phyloP scores from a whole-genome alignment of 805 yeast genomes.

The Ogataea degrootiae region DNA sequence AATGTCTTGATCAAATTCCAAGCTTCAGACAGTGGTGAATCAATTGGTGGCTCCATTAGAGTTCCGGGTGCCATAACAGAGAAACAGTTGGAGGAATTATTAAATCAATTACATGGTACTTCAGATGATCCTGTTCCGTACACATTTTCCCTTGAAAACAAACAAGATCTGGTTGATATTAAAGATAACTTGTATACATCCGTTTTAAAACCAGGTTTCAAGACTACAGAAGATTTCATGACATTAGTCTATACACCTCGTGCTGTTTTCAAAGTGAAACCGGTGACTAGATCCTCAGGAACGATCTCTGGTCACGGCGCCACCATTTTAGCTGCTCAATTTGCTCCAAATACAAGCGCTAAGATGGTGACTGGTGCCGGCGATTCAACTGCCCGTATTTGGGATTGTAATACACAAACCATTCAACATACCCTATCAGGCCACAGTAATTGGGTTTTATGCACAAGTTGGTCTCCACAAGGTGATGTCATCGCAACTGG shows the following conservation, averaged over 20 bases:
- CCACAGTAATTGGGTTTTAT: constrained; percentile 89
- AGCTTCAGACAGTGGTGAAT: constrained; percentile 89
- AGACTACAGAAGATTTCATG: constrained; percentile 88
- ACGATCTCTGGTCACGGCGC: constrained; percentile 96
- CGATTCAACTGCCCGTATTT: constrained; percentile 89
- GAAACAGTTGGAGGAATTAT: constrained; percentile 78
- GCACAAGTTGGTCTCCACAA: constrained; percentile 89
- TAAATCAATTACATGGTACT: constrained; percentile 71
- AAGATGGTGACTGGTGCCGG: constrained; percentile 95
- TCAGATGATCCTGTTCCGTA: constrained; percentile 86
- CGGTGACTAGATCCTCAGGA: constrained; percentile 85
- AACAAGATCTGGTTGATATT: constrained; percentile 61
- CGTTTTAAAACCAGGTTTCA: constrained; percentile 78
- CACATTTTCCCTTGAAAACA: constrained; percentile 64
- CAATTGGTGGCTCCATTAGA: constrained; percentile 76
- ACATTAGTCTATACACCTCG: constrained; percentile 91
- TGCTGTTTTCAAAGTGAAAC: constrained; percentile 88
- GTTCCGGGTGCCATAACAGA: constrained; percentile 89
- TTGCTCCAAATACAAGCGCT: constrained; percentile 85
- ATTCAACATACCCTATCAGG: constrained; percentile 78
- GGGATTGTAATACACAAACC: constrained; percentile 96
- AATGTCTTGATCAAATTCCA: constrained; percentile 84
- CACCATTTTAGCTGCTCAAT: constrained; percentile 85
- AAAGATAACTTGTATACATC: constrained; percentile 73
- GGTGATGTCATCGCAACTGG: constrained; percentile 93